These are phyloP conservation scores for Spizellomyces sp. DNA, from an alignment of 192 early-diverging fungal species.

Conservation along the genomic window DNA sequence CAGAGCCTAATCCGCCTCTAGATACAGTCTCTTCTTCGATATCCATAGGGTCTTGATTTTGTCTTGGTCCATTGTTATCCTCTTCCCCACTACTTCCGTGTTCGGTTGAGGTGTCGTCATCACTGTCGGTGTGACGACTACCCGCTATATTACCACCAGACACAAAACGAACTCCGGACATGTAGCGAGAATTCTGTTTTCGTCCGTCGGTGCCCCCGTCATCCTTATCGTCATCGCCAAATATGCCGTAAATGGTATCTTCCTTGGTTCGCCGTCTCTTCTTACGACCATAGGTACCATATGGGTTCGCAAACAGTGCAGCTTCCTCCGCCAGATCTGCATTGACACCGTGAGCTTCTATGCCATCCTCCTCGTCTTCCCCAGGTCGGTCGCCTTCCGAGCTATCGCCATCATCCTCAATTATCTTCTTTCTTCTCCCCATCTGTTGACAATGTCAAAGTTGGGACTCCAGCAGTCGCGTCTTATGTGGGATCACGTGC, in stretches of 20 bases:
- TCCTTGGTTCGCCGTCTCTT: slow-evolving; percentile 59
- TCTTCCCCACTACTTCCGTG: slow-evolving; percentile 11
- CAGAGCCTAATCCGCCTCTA: too few relatives aligned
- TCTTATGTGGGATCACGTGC: too few relatives aligned
- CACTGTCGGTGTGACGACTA: slow-evolving; percentile 14
- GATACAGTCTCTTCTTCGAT: slow-evolving; percentile 27
- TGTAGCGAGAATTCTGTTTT: slow-evolving; percentile 6
- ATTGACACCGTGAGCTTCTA: slow-evolving; percentile 37
- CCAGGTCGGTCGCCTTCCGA: slow-evolving; percentile 42
- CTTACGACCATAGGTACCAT: slow-evolving; percentile 6
- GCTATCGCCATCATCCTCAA: slow-evolving; percentile 26
- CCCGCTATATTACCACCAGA: background rate
- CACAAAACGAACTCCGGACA: slow-evolving; percentile 16
- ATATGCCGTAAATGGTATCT: slow-evolving; percentile 62
- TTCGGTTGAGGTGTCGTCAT: slow-evolving; percentile 6
- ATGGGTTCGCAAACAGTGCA: slow-evolving; percentile 47
- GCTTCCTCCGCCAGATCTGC: slow-evolving; percentile 60
- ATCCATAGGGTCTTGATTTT: slow-evolving; percentile 35
- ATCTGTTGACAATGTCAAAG: background rate
- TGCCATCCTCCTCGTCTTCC: slow-evolving; percentile 30
- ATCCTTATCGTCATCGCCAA: slow-evolving; percentile 50
- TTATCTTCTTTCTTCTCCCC: slow-evolving; percentile 36
- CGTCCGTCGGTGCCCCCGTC: background rate
- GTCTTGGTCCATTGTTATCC: slow-evolving; percentile 15
- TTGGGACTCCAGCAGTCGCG: too few relatives aligned